Evolutionary conservation across 2,329 filamentous ascomycete genomes (phyloP), one percentile per base, ranked within the genome.

Genomic region (Colletotrichum theobromicola): DNA sequence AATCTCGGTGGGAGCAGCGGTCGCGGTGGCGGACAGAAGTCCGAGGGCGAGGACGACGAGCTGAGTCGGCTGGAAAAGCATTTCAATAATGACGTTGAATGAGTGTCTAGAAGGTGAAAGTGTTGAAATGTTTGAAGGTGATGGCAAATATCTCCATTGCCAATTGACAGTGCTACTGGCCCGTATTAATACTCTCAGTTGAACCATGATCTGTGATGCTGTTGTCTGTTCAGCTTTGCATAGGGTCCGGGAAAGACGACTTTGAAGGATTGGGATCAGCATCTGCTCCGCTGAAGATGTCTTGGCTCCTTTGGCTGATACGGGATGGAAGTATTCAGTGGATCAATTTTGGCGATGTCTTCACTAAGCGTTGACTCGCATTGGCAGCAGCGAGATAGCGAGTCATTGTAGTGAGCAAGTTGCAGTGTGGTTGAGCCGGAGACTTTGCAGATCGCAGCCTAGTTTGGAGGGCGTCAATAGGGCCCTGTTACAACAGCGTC

Each of bases 51-150:
- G 34, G 26, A 46, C 15, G 13, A 68, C 16, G 66, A 60, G 8
- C 32, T 68, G 55, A n/a, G 53, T 21, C 2, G 66, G 66, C 35
- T 61, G 66, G 53, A 42, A 61, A 58, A 46, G 53, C 66, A 68
- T 68, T n/a, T 15, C 61, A 6, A 24, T 26, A 18, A 24, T 35
- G 6, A 32, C 2, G 13, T 24, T 30, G 30, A 61, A 61, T 34
- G 35, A 68, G 35, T 60, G 64, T 28, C 53, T 24, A 57, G 26
- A 28, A 57, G 24, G n/a, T 46, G 5, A 4, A 46, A 46, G n/a
- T 46, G 10, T 21, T 21, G n/a, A 10, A 46, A 5, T 46, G 10
- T 46, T 0, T 46, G n/a, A 21, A 46, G 42, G 18, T 12, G 10
- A 21, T 21, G 1, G 0, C 12, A 10, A 13, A 10, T 0, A 7